Evolutionary conservation across 768 basidiomycete species (phyloP).

Genomic region (Mycena amicta): DNA sequence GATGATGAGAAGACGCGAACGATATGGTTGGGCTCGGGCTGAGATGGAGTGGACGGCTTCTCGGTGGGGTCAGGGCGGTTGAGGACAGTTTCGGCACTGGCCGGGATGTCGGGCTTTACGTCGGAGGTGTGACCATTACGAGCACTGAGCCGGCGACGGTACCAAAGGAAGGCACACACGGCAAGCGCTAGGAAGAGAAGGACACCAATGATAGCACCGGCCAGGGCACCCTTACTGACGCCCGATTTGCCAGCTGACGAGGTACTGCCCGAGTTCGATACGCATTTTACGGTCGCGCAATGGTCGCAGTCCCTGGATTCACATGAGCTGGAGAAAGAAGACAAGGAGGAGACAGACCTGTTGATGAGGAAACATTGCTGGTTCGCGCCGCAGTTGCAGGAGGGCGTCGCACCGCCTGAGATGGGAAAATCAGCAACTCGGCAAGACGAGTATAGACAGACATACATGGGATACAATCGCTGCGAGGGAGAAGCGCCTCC

Average conservation of each 20-base stretch:
- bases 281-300: conserved; percentile 59
- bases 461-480: conserved; percentile 11
- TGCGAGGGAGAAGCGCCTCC: conserved; percentile 23
- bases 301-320: conserved; percentile 55
- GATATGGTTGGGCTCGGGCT: conserved; percentile 33
- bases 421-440: conserved; percentile 12
- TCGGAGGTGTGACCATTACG: conserved; percentile 41
- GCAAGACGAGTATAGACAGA: conserved; percentile 24
- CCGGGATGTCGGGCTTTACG: conserved; percentile 63
- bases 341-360: conserved; percentile 44
- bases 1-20: conserved; percentile 55
- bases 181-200: conserved; percentile 60
- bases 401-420: conserved; percentile 50
- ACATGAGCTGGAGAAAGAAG: neutral
- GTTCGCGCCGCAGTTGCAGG: conserved; percentile 57
- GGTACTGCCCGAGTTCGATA: conserved; percentile 29
- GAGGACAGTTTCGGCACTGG: conserved; percentile 75
- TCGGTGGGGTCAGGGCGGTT: conserved; percentile 82
- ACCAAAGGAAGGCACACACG: conserved; percentile 58
- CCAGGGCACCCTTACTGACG: conserved; percentile 69
- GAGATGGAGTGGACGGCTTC: conserved; percentile 45
- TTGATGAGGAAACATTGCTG: conserved; percentile 63
- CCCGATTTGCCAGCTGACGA: conserved; percentile 36
- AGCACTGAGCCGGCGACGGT: conserved; percentile 58
- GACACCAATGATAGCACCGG: conserved; percentile 70